phyloP scores from a whole-genome alignment of 2,329 filamentous ascomycete genomes.

The Xylaria sp. region DNA sequence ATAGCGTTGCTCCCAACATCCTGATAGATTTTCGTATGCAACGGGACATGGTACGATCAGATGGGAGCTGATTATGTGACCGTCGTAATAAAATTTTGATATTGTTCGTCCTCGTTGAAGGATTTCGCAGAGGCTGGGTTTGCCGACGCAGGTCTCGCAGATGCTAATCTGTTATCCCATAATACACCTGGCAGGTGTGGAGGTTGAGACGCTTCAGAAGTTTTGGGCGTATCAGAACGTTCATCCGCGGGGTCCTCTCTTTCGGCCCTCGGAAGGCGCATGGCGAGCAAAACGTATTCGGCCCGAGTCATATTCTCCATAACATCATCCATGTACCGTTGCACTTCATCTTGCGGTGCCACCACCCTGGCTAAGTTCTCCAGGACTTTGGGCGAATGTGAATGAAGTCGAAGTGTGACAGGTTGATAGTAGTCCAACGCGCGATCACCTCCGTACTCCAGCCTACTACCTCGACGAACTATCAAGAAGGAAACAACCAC shows the following conservation, averaged over 20 bases:
- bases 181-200: slow-evolving; percentile 47
- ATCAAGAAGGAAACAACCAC: slow-evolving; percentile 82
- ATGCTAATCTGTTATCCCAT: slow-evolving; percentile 50
- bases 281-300: slow-evolving; percentile 74
- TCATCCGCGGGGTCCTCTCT: slow-evolving; percentile 51
- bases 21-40: neutral
- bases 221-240: slow-evolving; percentile 44
- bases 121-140: slow-evolving; percentile 46
- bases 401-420: slow-evolving; percentile 70
- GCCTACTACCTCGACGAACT: slow-evolving; percentile 75
- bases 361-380: slow-evolving; percentile 71
- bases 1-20: neutral
- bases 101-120: slow-evolving; percentile 57
- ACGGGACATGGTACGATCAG: neutral
- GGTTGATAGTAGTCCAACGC: slow-evolving; percentile 80
- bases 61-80: slow-evolving; percentile 48
- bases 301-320: slow-evolving; percentile 76
- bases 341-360: slow-evolving; percentile 71
- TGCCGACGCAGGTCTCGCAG: slow-evolving; percentile 32
- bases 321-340: slow-evolving; percentile 74
- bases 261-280: slow-evolving; percentile 67
- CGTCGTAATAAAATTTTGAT: slow-evolving; percentile 58
- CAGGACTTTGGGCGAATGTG: slow-evolving; percentile 65
- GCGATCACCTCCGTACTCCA: slow-evolving; percentile 72
- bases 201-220: slow-evolving; percentile 40